Percentiles rank a stretch among this genome's conserved stretches.
phyloP scores from a whole-genome alignment of 1,284 basidiomycete genomes.

The Mrakiaceae sp. region DNA sequence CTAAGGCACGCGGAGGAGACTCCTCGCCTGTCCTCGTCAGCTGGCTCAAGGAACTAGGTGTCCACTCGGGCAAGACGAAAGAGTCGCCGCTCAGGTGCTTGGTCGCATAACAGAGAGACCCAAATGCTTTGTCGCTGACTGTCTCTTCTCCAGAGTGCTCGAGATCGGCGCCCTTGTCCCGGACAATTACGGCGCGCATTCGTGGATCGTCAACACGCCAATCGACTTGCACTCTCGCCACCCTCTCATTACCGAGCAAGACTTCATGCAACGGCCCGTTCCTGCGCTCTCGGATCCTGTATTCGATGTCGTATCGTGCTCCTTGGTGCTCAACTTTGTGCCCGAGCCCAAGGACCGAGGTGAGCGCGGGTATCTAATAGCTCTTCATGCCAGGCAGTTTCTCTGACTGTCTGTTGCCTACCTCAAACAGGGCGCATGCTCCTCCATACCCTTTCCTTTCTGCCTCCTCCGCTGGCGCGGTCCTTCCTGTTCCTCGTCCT shows the following conservation, averaged over 20 bases:
- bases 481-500: constrained; percentile 61
- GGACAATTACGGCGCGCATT: constrained; percentile 58
- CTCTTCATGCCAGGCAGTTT: not conserved
- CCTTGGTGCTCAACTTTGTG: constrained; percentile 77
- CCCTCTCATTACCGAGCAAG: constrained; percentile 63
- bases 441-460: constrained; percentile 45
- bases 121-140: not conserved
- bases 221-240: constrained; percentile 74
- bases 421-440: constrained; percentile 58
- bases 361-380: constrained; percentile 28
- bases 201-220: constrained; percentile 60
- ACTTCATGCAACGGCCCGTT: constrained; percentile 49
- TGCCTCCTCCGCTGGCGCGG: not conserved
- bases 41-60: constrained; percentile 54
- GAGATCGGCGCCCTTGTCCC: constrained; percentile 77
- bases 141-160: constrained; percentile 45
- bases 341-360: constrained; percentile 64
- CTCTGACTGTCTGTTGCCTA: not conserved
- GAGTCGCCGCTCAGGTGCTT: constrained; percentile 17
- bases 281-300: constrained; percentile 37
- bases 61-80: constrained; percentile 23
- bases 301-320: constrained; percentile 71
- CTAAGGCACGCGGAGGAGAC: constrained; percentile 66
- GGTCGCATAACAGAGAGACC: not conserved
- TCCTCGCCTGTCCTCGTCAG: constrained; percentile 62